A percentile compares a stretch with the other conserved stretches of the same genome.
Evolutionary conservation across 176 grass and related monocot genomes (phyloP).

Genomic region (Phyllostachys edulis): DNA sequence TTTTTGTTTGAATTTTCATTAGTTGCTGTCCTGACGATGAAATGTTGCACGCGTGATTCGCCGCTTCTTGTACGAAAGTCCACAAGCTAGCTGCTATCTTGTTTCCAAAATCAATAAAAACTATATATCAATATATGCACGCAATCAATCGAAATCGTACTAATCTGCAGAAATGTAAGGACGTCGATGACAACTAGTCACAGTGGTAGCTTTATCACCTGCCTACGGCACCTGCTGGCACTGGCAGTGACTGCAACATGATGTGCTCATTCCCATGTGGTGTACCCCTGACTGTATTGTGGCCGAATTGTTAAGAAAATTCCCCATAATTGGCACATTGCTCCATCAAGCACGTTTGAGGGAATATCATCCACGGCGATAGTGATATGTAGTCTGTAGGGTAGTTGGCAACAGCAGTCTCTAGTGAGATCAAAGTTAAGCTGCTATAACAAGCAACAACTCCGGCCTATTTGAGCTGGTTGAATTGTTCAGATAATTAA

Average conservation of each 20-base stretch:
- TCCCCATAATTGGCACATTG: not conserved
- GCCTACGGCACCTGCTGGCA: not conserved
- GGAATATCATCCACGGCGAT: too few species aligned
- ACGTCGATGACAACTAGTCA: not conserved
- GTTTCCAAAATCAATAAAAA: not conserved
- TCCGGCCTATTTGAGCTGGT: too few species aligned
- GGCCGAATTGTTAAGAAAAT: not conserved
- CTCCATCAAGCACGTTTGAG: not conserved
- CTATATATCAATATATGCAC: not conserved
- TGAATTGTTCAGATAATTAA: too few species aligned
- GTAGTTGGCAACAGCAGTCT: too few species aligned
- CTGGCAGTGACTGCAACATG: conserved; percentile 1
- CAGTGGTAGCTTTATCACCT: not conserved
- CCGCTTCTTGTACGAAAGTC: not conserved
- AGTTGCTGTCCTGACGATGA: too few species aligned
- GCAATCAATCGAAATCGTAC: not conserved
- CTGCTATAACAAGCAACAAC: too few species aligned
- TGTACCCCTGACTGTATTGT: not conserved
- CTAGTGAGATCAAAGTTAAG: too few species aligned
- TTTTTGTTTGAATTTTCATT: too few species aligned
- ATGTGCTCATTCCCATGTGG: conserved; percentile 50
- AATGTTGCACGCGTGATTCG: too few species aligned
- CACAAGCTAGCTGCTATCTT: not conserved
- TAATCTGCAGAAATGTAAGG: not conserved
- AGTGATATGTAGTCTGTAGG: too few species aligned